Conservation (phyloP, 1,284 basidiomycete genomes). For the Cryptococcus sp. region DNA sequence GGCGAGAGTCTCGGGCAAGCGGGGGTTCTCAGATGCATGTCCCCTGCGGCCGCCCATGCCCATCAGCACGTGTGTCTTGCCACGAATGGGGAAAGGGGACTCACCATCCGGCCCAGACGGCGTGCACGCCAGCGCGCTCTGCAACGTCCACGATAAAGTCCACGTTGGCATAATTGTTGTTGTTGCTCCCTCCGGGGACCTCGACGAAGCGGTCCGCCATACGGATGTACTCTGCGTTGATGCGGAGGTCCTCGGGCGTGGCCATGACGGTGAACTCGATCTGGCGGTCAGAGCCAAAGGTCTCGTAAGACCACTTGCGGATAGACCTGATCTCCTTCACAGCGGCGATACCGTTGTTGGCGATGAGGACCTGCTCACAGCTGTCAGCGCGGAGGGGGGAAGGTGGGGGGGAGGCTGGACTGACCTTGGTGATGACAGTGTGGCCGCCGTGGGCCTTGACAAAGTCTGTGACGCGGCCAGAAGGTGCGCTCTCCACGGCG, state of each 20-base stretch:
- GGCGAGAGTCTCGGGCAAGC: conserved; percentile 90
- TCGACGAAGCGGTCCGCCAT: conserved; percentile 99
- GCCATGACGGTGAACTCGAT: conserved; percentile 99
- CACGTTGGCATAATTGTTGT: conserved; percentile 99
- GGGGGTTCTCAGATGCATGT: conserved; percentile 98
- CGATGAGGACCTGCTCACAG: conserved; percentile 75
- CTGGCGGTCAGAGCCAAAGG: conserved; percentile 91
- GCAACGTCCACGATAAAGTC: conserved; percentile 99
- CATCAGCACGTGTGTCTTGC: not conserved
- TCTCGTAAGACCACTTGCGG: conserved; percentile 99
- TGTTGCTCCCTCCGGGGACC: conserved; percentile 96
- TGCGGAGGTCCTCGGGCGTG: conserved; percentile 90
- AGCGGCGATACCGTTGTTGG: conserved; percentile 97
- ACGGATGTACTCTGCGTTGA: conserved; percentile 99
- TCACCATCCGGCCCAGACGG: conserved; percentile 98
- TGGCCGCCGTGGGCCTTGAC: conserved; percentile 90
- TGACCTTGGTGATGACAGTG: conserved; percentile 96
- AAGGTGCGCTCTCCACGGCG: conserved; percentile 75
- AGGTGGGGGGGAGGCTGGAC: conserved; percentile 18
- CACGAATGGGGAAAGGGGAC: conserved; percentile 17
- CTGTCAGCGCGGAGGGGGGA: conserved; percentile 1
- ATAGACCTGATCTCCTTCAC: conserved; percentile 99
- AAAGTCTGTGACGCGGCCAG: conserved; percentile 82
- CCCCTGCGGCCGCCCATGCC: conserved; percentile 59
- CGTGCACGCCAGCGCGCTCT: conserved; percentile 94